A percentile compares a stretch with the other conserved stretches of the same genome.
Evolutionary conservation across 2,329 filamentous ascomycete species (phyloP).

Genomic region (Cylindrodendrum hubeiense): DNA sequence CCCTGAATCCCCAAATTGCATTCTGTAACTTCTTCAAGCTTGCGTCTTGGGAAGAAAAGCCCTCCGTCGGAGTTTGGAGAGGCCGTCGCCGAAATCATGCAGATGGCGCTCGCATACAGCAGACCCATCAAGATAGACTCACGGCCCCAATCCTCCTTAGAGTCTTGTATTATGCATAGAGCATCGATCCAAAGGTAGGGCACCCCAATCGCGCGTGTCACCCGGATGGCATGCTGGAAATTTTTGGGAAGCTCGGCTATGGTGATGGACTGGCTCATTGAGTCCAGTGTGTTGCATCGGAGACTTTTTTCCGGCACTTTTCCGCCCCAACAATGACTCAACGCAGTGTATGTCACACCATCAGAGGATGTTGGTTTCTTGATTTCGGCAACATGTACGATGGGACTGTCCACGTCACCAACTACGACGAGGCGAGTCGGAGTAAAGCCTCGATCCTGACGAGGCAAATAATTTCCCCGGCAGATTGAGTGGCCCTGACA

Average conservation of each 20-base stretch:
- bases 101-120: background rate
- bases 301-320: background rate
- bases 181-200: constrained; percentile 39
- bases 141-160: constrained; percentile 31
- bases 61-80: constrained; percentile 2
- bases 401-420: too few relatives aligned
- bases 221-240: background rate
- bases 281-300: background rate
- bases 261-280: background rate
- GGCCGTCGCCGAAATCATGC: constrained; percentile 2
- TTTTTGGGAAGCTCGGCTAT: background rate
- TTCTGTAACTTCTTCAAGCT: background rate
- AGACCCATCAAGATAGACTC: constrained; percentile 8
- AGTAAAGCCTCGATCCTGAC: too few relatives aligned
- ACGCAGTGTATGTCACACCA: background rate
- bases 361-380: too few relatives aligned
- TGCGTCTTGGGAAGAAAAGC: background rate
- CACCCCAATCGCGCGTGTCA: background rate
- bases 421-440: too few relatives aligned
- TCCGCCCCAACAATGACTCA: constrained; percentile 9
- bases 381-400: too few relatives aligned
- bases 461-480: too few relatives aligned
- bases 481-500: too few relatives aligned
- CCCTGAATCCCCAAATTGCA: background rate
- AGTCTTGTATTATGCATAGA: constrained; percentile 40